A percentile compares a stretch with the other conserved stretches of the same genome.
These are phyloP conservation scores for Darksidea phi DNA, from an alignment of 495 filamentous ascomycete species.

Conservation along the genomic window DNA sequence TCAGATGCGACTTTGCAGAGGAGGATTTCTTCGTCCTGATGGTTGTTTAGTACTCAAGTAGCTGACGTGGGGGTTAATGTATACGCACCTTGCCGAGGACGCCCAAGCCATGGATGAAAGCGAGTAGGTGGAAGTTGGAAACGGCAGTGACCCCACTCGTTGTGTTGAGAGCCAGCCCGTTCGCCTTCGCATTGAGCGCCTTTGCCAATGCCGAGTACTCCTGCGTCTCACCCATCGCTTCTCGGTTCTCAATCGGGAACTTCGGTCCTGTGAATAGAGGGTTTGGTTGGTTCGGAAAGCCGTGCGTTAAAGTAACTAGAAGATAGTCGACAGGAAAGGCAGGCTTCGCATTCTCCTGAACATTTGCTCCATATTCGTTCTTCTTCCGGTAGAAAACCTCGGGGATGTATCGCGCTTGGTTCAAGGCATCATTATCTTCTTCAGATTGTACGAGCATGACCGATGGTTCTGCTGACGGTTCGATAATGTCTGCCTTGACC, in stretches of 20 bases:
- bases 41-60: slow-evolving; percentile 21
- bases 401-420: slow-evolving; percentile 82
- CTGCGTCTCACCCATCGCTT: slow-evolving; percentile 78
- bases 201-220: slow-evolving; percentile 63
- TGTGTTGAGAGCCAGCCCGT: slow-evolving; percentile 50
- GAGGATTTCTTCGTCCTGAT: slow-evolving; percentile 83
- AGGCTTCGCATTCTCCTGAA: slow-evolving; percentile 96
- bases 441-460: slow-evolving; percentile 95
- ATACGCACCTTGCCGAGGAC: slow-evolving; percentile 74
- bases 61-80: background rate
- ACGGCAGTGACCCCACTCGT: slow-evolving; percentile 64
- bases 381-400: slow-evolving; percentile 95
- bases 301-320: slow-evolving; percentile 92
- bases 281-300: slow-evolving; percentile 78
- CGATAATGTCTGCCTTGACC: slow-evolving; percentile 91
- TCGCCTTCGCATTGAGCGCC: slow-evolving; percentile 55
- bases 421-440: slow-evolving; percentile 71
- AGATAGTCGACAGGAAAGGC: slow-evolving; percentile 96
- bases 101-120: slow-evolving; percentile 76
- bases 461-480: slow-evolving; percentile 86
- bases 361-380: slow-evolving; percentile 94
- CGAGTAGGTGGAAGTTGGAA: slow-evolving; percentile 91
- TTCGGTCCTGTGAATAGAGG: slow-evolving; percentile 66
- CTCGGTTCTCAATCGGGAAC: slow-evolving; percentile 90
- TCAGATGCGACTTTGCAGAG: slow-evolving; percentile 78